These are phyloP conservation scores for Diatrype stigma DNA, from an alignment of 2,329 filamentous ascomycete species.

Conservation along the genomic window DNA sequence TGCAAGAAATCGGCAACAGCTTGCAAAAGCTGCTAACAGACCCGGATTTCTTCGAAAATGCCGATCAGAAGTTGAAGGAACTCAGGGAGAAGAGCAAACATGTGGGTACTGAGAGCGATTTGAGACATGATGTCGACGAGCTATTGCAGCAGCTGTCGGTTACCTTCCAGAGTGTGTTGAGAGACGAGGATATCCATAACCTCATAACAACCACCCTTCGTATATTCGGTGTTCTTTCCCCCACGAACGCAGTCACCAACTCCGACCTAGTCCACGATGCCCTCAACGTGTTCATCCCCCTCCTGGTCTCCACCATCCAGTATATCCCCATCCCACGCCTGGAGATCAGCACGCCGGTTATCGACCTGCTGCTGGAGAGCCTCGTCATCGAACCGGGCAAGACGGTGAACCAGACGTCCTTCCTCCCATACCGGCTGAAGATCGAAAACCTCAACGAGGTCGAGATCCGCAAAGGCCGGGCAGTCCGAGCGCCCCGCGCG, in stretches of 20 bases:
- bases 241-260: conserved; percentile 60
- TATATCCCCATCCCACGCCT: conserved; percentile 85
- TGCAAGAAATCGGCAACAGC: conserved; percentile 68
- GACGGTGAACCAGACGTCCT: conserved; percentile 81
- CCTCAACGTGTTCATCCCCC: conserved; percentile 75
- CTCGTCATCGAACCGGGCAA: conserved; percentile 83
- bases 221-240: conserved; percentile 67
- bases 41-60: conserved; percentile 78
- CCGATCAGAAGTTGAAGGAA: conserved; percentile 51
- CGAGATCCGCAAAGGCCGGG: conserved; percentile 76
- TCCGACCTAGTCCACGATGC: conserved; percentile 69
- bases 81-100: conserved; percentile 55
- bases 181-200: conserved; percentile 69
- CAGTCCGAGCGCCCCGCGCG: conserved; percentile 57
- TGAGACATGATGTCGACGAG: conserved; percentile 69
- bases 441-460: conserved; percentile 83
- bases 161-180: conserved; percentile 64
- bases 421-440: conserved; percentile 79
- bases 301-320: conserved; percentile 73
- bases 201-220: conserved; percentile 63
- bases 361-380: conserved; percentile 86
- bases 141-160: conserved; percentile 65
- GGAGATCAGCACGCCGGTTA: conserved; percentile 77
- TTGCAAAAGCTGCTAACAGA: conserved; percentile 80
- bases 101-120: conserved; percentile 60